Percentiles rank a stretch among this genome's conserved stretches.
Conservation (phyloP, 495 filamentous ascomycete genomes). For the Neurospora intermedia region DNA sequence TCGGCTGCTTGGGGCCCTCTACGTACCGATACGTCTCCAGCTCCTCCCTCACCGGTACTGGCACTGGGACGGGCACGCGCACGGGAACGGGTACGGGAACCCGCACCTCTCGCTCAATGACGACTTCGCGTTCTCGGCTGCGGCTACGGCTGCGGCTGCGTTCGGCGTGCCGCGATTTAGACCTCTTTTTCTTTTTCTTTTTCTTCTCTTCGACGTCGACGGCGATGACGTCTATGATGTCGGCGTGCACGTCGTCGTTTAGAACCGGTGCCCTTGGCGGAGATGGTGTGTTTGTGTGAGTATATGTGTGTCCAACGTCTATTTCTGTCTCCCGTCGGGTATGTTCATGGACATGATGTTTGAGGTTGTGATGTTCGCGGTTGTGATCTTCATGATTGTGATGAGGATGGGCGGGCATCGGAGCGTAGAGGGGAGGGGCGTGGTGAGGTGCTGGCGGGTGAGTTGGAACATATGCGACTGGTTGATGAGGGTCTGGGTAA, state of each 20-base stretch:
- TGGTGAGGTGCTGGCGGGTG: background rate
- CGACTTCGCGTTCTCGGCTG: conserved; percentile 29
- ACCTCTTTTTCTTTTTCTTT: conserved; percentile 3
- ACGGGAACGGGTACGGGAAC: conserved; percentile 29
- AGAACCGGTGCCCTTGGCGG: conserved; percentile 17
- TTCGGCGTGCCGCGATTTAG: conserved; percentile 14
- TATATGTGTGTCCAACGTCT: background rate
- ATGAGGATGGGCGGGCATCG: conserved; percentile 1
- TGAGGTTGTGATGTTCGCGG: conserved; percentile 11
- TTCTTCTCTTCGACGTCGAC: conserved; percentile 36
- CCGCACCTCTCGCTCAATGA: conserved; percentile 38
- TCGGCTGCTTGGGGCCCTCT: conserved; percentile 20
- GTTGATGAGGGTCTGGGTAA: background rate
- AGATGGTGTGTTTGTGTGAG: conserved; percentile 5
- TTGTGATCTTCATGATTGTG: conserved; percentile 9
- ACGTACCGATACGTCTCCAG: conserved; percentile 39
- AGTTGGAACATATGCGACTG: background rate
- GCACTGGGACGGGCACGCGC: conserved; percentile 19
- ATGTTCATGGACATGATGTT: background rate
- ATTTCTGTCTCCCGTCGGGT: background rate
- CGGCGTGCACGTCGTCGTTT: conserved; percentile 14
- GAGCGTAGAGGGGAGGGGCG: background rate
- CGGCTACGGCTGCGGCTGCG: conserved; percentile 5
- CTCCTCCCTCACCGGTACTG: conserved; percentile 20
- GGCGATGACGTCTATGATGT: conserved; percentile 40